Percentiles rank a stretch among this genome's conserved stretches.
phyloP scores from a whole-genome alignment of 495 filamentous ascomycete genomes.

The Clavariopsis aquatica region DNA sequence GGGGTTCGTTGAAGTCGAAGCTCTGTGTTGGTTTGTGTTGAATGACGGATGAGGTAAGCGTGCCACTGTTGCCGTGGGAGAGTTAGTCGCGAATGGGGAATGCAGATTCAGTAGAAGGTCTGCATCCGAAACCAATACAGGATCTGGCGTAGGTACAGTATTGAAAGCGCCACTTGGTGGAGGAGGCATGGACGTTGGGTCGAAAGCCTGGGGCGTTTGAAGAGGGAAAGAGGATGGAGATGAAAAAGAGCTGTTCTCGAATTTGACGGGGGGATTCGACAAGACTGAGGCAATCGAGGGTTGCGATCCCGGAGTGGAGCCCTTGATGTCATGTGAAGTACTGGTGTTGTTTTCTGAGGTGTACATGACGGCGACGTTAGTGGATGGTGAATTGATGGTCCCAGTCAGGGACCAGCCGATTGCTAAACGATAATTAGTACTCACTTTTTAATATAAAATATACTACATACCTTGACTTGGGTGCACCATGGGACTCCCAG shows the following conservation, averaged over 20 bases:
- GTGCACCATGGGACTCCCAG: slow-evolving; percentile 51
- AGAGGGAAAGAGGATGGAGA: slow-evolving; percentile 20
- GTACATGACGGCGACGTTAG: slow-evolving; percentile 73
- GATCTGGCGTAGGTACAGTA: slow-evolving; percentile 26
- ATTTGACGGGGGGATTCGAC: slow-evolving; percentile 22
- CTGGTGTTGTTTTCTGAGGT: slow-evolving; percentile 49
- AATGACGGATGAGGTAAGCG: slow-evolving; percentile 10
- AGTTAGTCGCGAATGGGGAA: slow-evolving; percentile 31
- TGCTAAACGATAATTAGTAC: slow-evolving; percentile 51
- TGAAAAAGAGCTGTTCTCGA: slow-evolving; percentile 8
- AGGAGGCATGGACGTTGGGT: slow-evolving; percentile 29
- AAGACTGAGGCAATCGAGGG: slow-evolving; percentile 31
- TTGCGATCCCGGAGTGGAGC: slow-evolving; percentile 23
- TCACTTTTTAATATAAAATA: slow-evolving; percentile 18
- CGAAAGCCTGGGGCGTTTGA: slow-evolving; percentile 11
- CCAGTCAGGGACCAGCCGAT: slow-evolving; percentile 79
- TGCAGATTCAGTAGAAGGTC: slow-evolving; percentile 40
- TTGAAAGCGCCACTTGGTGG: slow-evolving; percentile 20
- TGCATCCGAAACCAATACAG: slow-evolving; percentile 37
- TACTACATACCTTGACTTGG: slow-evolving; percentile 55
- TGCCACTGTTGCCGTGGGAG: slow-evolving; percentile 3
- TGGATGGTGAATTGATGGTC: slow-evolving; percentile 77
- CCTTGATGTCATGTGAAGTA: slow-evolving; percentile 34
- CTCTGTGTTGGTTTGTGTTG: slow-evolving; percentile 8
- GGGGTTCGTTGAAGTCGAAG: slow-evolving; percentile 48